Percentiles rank a stretch among this genome's conserved stretches.
phyloP scores from a whole-genome alignment of 495 filamentous ascomycete genomes.

The Venustampulla echinocandica region DNA sequence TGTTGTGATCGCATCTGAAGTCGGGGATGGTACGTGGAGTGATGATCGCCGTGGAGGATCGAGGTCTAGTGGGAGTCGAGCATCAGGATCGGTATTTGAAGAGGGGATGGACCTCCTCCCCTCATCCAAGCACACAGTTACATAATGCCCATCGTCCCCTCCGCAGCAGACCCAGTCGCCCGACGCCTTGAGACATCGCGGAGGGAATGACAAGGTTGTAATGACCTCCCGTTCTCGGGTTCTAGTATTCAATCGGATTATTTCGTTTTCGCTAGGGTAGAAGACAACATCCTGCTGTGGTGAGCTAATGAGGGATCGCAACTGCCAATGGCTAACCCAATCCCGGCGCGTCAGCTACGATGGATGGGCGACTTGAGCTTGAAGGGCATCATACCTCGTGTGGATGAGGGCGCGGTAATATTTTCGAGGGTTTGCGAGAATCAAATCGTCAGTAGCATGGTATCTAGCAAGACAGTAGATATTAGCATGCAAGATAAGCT shows the following conservation, averaged over 20 bases:
- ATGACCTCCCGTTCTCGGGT: slow-evolving; percentile 67
- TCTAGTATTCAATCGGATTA: slow-evolving; percentile 64
- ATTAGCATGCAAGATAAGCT: not conserved
- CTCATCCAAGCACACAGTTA: slow-evolving; percentile 45
- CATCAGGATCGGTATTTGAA: slow-evolving; percentile 44
- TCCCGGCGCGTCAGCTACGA: not conserved
- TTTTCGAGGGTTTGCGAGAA: slow-evolving; percentile 55
- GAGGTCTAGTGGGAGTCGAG: slow-evolving; percentile 49
- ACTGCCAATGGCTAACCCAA: slow-evolving; percentile 69
- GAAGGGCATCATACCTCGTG: slow-evolving; percentile 48
- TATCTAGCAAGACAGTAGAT: slow-evolving; percentile 10
- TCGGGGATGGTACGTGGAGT: not conserved
- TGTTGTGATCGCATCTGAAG: not conserved
- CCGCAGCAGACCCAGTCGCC: slow-evolving; percentile 87
- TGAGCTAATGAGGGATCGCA: slow-evolving; percentile 82
- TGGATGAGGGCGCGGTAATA: slow-evolving; percentile 72
- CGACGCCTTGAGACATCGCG: slow-evolving; percentile 73
- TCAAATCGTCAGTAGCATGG: slow-evolving; percentile 42
- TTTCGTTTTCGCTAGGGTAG: slow-evolving; percentile 62
- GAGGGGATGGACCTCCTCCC: slow-evolving; percentile 1
- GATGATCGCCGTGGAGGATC: slow-evolving; percentile 27
- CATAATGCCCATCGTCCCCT: slow-evolving; percentile 78
- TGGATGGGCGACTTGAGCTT: not conserved
- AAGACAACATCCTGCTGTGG: slow-evolving; percentile 69
- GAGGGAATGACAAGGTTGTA: slow-evolving; percentile 69